Percentiles rank a stretch among this genome's conserved stretches.
Conservation (phyloP, 495 filamentous ascomycete genomes). For the Thermothielavioides terrestris region DNA sequence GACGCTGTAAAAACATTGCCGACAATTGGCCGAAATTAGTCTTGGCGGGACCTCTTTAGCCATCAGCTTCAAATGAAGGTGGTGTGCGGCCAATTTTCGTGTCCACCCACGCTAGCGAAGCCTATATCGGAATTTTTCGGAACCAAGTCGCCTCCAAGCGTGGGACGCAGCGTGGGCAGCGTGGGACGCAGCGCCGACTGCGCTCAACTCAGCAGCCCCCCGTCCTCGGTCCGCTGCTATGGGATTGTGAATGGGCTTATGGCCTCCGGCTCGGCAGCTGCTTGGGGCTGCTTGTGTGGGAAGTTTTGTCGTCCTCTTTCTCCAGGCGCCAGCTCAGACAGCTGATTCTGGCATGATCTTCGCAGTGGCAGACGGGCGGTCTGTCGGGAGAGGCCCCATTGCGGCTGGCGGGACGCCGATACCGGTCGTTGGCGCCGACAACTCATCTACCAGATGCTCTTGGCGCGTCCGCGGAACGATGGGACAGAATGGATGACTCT, state of each 20-base stretch:
- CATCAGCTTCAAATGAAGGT: conserved; percentile 3
- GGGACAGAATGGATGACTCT: conserved; percentile 5
- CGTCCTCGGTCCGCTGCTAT: too few species aligned
- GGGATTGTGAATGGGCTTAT: too few species aligned
- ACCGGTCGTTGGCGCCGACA: neutral
- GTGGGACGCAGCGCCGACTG: neutral
- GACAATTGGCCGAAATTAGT: too few species aligned
- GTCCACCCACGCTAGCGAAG: conserved; percentile 11
- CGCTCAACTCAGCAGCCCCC: too few species aligned
- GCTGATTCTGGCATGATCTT: neutral
- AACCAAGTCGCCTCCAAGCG: neutral
- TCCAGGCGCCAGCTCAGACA: neutral
- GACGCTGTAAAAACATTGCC: too few species aligned
- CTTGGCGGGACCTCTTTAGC: too few species aligned
- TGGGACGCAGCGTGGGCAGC: too few species aligned
- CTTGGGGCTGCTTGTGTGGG: too few species aligned
- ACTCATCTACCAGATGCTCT: neutral
- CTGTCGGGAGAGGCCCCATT: neutral
- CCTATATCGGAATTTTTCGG: conserved; percentile 21
- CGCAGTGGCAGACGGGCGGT: neutral
- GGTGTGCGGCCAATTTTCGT: conserved; percentile 18
- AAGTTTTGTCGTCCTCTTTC: neutral
- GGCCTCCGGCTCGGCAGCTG: neutral
- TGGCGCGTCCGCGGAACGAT: neutral
- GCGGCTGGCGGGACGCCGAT: neutral